A percentile compares a stretch with the other conserved stretches of the same genome.
Conservation (phyloP, 805 yeast genomes). For the Spathaspora girioi region DNA sequence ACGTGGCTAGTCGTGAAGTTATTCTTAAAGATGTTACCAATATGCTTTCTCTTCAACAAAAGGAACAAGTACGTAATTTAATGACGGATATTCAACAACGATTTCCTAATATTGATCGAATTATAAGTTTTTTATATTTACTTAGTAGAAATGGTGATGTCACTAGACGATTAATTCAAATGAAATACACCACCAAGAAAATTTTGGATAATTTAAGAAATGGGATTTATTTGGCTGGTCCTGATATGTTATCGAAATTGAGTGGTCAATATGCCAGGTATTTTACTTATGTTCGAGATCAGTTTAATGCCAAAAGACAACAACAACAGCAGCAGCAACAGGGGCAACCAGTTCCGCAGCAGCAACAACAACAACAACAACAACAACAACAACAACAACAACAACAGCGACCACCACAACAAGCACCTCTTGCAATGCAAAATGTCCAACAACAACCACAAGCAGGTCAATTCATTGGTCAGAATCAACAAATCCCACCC, state of each 20-base stretch:
- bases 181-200: constrained; percentile 74
- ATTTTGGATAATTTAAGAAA: constrained; percentile 66
- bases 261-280: constrained; percentile 71
- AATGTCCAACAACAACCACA: neutral
- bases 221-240: constrained; percentile 67
- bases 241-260: constrained; percentile 66
- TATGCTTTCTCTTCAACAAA: constrained; percentile 59
- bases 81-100: constrained; percentile 55
- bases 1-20: constrained; percentile 64
- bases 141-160: constrained; percentile 73
- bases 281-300: constrained; percentile 71
- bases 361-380: constrained; percentile 1
- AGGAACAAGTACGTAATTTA: constrained; percentile 53
- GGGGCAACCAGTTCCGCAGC: neutral
- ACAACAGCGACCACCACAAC: constrained; percentile 13
- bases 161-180: constrained; percentile 71
- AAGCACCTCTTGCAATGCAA: neutral
- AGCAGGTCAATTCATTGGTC: constrained; percentile 7
- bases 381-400: constrained; percentile 14
- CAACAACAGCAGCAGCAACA: constrained; percentile 23
- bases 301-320: constrained; percentile 37
- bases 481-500: constrained; percentile 4
- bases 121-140: constrained; percentile 74
- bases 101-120: constrained; percentile 65
- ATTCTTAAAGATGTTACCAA: constrained; percentile 64